phyloP scores from a whole-genome alignment of 495 filamentous ascomycete species.

The Bombardia bombarda region DNA sequence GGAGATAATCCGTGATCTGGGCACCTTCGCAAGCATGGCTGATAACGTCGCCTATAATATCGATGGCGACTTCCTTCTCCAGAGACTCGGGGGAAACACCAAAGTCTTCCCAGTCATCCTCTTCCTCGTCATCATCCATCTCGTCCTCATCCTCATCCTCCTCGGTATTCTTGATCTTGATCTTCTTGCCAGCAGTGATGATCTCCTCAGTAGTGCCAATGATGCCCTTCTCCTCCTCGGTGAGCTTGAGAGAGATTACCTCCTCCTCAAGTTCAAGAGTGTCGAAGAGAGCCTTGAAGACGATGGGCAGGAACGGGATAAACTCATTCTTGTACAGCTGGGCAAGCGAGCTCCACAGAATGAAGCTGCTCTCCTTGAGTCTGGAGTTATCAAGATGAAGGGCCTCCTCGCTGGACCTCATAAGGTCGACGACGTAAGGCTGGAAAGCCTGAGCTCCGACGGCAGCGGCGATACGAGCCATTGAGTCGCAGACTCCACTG shows the following conservation, averaged over 20 bases:
- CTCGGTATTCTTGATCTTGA: constrained; percentile 59
- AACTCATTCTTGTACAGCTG: constrained; percentile 93
- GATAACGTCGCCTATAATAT: constrained; percentile 89
- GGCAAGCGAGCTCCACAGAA: constrained; percentile 89
- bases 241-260: constrained; percentile 71
- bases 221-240: constrained; percentile 69
- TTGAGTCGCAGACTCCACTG: constrained; percentile 79
- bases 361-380: constrained; percentile 90
- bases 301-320: constrained; percentile 73
- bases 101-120: constrained; percentile 77
- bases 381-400: constrained; percentile 83
- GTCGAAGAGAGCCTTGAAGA: constrained; percentile 76
- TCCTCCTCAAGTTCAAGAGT: constrained; percentile 86
- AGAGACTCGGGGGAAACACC: constrained; percentile 78
- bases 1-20: constrained; percentile 67
- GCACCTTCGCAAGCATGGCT: constrained; percentile 69
- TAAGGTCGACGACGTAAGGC: constrained; percentile 79
- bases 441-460: constrained; percentile 83
- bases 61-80: constrained; percentile 95
- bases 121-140: constrained; percentile 58
- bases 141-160: constrained; percentile 53
- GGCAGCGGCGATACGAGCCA: constrained; percentile 84
- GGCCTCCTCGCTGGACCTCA: constrained; percentile 86
- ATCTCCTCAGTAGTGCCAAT: constrained; percentile 56
- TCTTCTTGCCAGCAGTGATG: constrained; percentile 70